Evolutionary conservation across 23 red algal species (phyloP).

Genomic region (Pyropia haitanensis): DNA sequence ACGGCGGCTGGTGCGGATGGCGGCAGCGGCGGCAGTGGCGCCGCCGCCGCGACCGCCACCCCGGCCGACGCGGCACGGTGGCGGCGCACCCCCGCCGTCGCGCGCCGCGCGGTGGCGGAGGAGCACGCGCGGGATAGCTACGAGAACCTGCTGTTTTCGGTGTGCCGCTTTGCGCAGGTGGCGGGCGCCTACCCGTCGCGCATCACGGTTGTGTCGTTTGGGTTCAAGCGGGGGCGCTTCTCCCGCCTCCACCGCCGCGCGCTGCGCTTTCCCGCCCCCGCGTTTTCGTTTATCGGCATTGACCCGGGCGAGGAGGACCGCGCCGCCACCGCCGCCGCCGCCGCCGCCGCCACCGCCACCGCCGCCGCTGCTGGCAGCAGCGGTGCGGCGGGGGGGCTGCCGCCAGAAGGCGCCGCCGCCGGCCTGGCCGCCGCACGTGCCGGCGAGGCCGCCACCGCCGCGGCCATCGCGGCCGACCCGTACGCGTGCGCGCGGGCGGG

Average conservation of each 20-base stretch:
- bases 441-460: conserved; percentile 13
- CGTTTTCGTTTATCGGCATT: conserved; percentile 58
- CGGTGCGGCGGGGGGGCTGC: too few relatives aligned
- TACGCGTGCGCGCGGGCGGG: conserved; percentile 52
- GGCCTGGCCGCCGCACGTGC: neutral
- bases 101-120: conserved; percentile 41
- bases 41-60: neutral
- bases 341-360: too few relatives aligned
- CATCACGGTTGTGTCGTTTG: conserved; percentile 71
- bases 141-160: conserved; percentile 83
- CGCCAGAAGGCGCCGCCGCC: too few relatives aligned
- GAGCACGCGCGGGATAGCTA: conserved; percentile 74
- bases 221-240: conserved; percentile 70
- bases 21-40: neutral
- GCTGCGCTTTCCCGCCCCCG: conserved; percentile 43
- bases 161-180: conserved; percentile 82
- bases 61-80: too few relatives aligned
- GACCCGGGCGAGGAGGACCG: conserved; percentile 31
- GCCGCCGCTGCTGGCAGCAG: too few relatives aligned
- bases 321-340: neutral
- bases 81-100: conserved; percentile 1
- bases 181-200: conserved; percentile 51
- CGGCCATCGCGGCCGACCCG: conserved; percentile 57
- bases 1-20: too few relatives aligned
- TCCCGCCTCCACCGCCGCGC: conserved; percentile 47